Conservation (phyloP, 805 yeast genomes). For the Yamadazyma ubonensis region DNA sequence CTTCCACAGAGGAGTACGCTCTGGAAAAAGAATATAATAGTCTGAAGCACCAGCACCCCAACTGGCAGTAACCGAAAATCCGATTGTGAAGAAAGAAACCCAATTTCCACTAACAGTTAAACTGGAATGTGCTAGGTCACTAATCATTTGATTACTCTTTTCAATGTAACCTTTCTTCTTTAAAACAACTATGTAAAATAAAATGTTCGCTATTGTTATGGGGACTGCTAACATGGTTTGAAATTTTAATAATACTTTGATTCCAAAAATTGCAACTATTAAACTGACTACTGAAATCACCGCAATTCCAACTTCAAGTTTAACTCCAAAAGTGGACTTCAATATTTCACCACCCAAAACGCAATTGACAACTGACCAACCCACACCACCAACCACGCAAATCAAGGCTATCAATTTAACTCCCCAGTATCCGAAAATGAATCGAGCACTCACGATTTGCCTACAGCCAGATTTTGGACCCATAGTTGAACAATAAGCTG, state of each 20-base stretch:
- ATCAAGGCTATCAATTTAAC: conserved; percentile 30
- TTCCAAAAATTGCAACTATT: conserved; percentile 33
- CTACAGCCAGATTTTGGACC: conserved; percentile 40
- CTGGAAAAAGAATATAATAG: conserved; percentile 34
- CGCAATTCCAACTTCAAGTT: conserved; percentile 31
- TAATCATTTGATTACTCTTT: conserved; percentile 22
- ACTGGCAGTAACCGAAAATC: conserved; percentile 35
- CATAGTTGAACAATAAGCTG: conserved; percentile 39
- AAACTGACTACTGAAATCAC: conserved; percentile 26
- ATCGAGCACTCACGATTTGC: conserved; percentile 38
- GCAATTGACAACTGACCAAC: conserved; percentile 41
- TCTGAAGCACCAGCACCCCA: conserved; percentile 39
- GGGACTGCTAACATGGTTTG: conserved; percentile 32
- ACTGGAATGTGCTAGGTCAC: conserved; percentile 13
- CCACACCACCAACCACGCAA: conserved; percentile 32
- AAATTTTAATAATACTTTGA: conserved; percentile 27
- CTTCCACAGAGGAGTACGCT: conserved; percentile 24
- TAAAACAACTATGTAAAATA: conserved; percentile 33
- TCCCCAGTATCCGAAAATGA: conserved; percentile 38
- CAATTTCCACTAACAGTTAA: conserved; percentile 30
- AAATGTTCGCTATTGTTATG: conserved; percentile 26
- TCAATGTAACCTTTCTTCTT: conserved; percentile 20
- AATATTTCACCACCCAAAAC: conserved; percentile 39
- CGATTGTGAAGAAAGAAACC: conserved; percentile 35
- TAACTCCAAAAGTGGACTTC: conserved; percentile 25